Evolutionary conservation across 257 asterid genomes (phyloP).

Genomic region (Petrea volubilis): DNA sequence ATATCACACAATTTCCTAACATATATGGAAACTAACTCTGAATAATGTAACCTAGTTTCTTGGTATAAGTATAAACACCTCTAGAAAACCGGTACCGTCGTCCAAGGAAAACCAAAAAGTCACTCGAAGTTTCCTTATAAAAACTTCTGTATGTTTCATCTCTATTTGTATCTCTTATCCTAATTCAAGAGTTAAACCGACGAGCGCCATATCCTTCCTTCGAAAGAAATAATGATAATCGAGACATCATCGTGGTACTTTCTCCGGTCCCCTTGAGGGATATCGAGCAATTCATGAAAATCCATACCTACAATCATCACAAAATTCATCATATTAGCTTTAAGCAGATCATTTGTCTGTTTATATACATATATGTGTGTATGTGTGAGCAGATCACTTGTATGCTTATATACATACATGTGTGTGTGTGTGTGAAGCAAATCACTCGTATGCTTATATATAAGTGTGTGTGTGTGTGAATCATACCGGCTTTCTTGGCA

Average conservation of each 20-base stretch:
- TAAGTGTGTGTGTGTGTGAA: not conserved
- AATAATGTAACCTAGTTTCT: conserved; percentile 22
- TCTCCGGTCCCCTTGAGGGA: conserved; percentile 91
- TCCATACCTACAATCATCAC: conserved; percentile 60
- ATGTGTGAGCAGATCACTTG: not conserved
- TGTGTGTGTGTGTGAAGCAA: not conserved
- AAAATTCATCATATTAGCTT: conserved; percentile 1
- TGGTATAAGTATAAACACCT: conserved; percentile 13
- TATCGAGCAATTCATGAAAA: conserved; percentile 78
- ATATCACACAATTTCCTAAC: conserved; percentile 22
- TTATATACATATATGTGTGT: not conserved
- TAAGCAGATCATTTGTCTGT: not conserved
- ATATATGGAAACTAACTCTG: conserved; percentile 2
- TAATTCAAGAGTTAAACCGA: conserved; percentile 44
- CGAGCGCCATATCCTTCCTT: conserved; percentile 94
- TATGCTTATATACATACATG: too few relatives aligned
- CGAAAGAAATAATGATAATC: conserved; percentile 80
- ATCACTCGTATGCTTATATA: not conserved
- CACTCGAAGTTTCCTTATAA: not conserved
- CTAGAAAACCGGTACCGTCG: too few relatives aligned
- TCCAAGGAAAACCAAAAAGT: too few relatives aligned
- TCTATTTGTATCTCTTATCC: conserved; percentile 23
- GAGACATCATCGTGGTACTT: conserved; percentile 94
- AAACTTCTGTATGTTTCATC: conserved; percentile 25
- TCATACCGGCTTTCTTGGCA: conserved; percentile 91